Percentiles rank a stretch among this genome's conserved stretches.
Evolutionary conservation across 2,329 filamentous ascomycete genomes (phyloP).

Genomic region (Eutypa lata): DNA sequence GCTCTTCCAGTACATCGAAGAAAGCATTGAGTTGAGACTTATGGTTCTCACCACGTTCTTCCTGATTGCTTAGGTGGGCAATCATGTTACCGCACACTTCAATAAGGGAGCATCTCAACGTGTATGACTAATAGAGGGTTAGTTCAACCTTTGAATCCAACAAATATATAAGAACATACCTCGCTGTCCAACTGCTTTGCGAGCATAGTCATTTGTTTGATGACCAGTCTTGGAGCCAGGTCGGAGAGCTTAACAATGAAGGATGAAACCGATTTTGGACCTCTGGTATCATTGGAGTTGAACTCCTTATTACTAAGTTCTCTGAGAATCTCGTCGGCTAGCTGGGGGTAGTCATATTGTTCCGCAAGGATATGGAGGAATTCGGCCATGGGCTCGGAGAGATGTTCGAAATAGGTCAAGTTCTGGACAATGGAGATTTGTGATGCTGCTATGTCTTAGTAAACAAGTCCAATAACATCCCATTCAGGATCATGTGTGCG

Average conservation of each 20-base stretch:
- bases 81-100: conserved; percentile 98
- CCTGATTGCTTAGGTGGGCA: conserved; percentile 82
- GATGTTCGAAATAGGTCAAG: conserved; percentile 94
- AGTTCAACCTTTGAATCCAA: background rate
- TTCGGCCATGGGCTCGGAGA: conserved; percentile 99
- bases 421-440: conserved; percentile 98
- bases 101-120: conserved; percentile 86
- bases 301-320: conserved; percentile 98
- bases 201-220: conserved; percentile 94
- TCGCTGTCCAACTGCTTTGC: conserved; percentile 96
- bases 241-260: conserved; percentile 95
- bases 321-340: conserved; percentile 88
- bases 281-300: conserved; percentile 91
- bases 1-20: conserved; percentile 93
- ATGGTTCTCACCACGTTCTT: conserved; percentile 87
- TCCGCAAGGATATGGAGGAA: conserved; percentile 94
- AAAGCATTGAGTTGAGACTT: conserved; percentile 95
- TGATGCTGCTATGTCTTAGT: conserved; percentile 57
- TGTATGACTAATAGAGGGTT: conserved; percentile 65
- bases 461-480: background rate
- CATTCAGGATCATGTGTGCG: conserved; percentile 31
- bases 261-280: conserved; percentile 91
- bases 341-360: conserved; percentile 95
- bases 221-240: conserved; percentile 83
- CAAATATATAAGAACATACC: conserved; percentile 38